Evolutionary conservation across 805 yeast genomes (phyloP).

Genomic region (Nakazawaea molendinolei): DNA sequence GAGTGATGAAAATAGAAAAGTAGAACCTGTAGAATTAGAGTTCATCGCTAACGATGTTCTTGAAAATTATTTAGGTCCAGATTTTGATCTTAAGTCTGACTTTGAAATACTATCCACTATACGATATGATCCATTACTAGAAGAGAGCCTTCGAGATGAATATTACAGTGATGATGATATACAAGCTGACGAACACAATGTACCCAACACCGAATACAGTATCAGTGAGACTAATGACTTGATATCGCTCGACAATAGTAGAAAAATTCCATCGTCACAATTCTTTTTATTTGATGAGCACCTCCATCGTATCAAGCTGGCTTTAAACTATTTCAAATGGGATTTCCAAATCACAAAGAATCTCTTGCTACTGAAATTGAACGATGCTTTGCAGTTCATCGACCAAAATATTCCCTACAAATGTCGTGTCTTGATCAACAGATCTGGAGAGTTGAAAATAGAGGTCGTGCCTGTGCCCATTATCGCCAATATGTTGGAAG

Average conservation of each 20-base stretch:
- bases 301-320: conserved; percentile 46
- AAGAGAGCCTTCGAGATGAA: conserved; percentile 19
- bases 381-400: conserved; percentile 25
- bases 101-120: conserved; percentile 65
- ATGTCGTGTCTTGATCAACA: conserved; percentile 38
- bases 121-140: conserved; percentile 63
- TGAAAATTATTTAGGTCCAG: conserved; percentile 7
- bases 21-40: conserved; percentile 4
- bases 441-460: conserved; percentile 27
- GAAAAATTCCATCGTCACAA: conserved; percentile 21
- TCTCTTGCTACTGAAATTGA: conserved; percentile 34
- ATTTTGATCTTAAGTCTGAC: conserved; percentile 16
- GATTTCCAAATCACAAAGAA: conserved; percentile 34
- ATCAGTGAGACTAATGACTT: conserved; percentile 3
- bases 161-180: conserved; percentile 12
- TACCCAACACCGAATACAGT: conserved; percentile 4
- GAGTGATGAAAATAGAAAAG: background rate
- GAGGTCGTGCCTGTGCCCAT: conserved; percentile 27
- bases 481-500: conserved; percentile 7
- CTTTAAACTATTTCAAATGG: conserved; percentile 50
- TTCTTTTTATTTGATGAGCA: conserved; percentile 63
- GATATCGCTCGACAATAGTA: conserved; percentile 1
- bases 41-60: conserved; percentile 8
- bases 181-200: background rate
- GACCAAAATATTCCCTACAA: conserved; percentile 33